Base-by-base conservation (phyloP, 257 asterid species). In the Leonotis leonurus region DNA sequence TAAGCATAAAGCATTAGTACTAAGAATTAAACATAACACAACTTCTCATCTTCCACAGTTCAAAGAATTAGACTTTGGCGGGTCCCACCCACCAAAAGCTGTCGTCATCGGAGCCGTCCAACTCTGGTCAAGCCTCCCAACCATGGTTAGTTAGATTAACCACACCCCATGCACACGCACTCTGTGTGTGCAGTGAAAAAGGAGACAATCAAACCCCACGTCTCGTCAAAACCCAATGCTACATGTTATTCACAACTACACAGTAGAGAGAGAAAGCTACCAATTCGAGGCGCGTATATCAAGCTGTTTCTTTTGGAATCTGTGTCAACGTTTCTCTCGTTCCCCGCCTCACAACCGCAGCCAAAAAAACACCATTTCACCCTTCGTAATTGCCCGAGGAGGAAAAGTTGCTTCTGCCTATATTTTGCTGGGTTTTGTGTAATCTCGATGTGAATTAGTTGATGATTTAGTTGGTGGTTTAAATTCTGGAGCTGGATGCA, bases 131-230 rank as follows among this genome's bases (percentile, higher is more conserved):
- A 58, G 16, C 1, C 2, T 29, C 10, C 10, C 56, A 61, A 70
- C 78, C 69, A 65, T 3, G 45, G 77, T 73, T 70, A 51, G 37
- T 65, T 63, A 22, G 67, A 65, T 37, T 46, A 39, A 69, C 73
- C 73, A 32, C 68, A 41, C 76, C 30, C n/a, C 58, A 66, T 11
- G 30, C 51, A 65, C 77, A 61, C 70, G 61, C 75, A 56, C 70
- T 53, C 53, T 73, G 75, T 29, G 75, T 73, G 80, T 77, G 82
- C 73, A 53, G 85, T 73, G 79, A 65, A 79, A 79, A 77, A 79
- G 77, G 83, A 75, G 83, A 81, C 80, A 73, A 67, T 64, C 78
- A 60, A 81, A 78, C 77, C n/a, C n/a, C 75, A 68, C 70, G 77
- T 72, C 60, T 64, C 46, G 64, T 69, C 70, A 51, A 71, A 14